Evolutionary conservation across 192 early-diverging fungal genomes (phyloP).

Genomic region (Gigaspora rosea): DNA sequence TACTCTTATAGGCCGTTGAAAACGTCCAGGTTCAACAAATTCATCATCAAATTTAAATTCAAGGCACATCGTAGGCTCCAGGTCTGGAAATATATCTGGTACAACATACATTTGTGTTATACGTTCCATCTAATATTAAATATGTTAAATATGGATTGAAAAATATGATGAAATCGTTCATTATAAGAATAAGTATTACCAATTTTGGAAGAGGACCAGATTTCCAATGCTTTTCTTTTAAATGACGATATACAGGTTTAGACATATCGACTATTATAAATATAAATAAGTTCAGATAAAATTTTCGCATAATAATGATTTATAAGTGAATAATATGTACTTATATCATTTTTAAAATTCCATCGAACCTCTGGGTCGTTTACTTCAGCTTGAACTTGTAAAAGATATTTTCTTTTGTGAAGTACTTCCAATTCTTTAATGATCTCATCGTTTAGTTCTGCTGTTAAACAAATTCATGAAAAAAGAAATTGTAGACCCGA

Average conservation of each 20-base stretch:
- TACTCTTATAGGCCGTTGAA: constrained; percentile 41
- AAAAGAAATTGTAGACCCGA: not conserved
- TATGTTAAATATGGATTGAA: not conserved
- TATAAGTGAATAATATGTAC: constrained; percentile 19
- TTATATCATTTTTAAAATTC: constrained; percentile 58
- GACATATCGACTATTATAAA: constrained; percentile 57
- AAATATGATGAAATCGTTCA: not conserved
- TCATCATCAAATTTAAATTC: constrained; percentile 42
- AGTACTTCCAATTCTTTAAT: constrained; percentile 50
- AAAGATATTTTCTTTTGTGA: constrained; percentile 51
- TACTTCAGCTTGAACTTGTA: constrained; percentile 66
- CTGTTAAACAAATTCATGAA: not conserved
- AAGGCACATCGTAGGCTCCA: constrained; percentile 50
- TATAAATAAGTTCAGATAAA: not conserved
- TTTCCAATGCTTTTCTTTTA: constrained; percentile 62
- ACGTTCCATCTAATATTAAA: constrained; percentile 54
- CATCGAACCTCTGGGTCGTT: constrained; percentile 71
- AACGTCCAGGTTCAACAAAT: constrained; percentile 47
- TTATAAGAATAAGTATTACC: constrained; percentile 1
- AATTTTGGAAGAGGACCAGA: constrained; percentile 55
- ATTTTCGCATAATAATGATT: not conserved
- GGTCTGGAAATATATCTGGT: constrained; percentile 67
- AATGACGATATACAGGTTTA: constrained; percentile 68
- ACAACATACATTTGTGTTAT: constrained; percentile 76
- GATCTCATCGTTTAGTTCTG: constrained; percentile 31